Evolutionary conservation across 352 stramenopile genomes (phyloP).

Genomic region (Phytophthora nicotianae): DNA sequence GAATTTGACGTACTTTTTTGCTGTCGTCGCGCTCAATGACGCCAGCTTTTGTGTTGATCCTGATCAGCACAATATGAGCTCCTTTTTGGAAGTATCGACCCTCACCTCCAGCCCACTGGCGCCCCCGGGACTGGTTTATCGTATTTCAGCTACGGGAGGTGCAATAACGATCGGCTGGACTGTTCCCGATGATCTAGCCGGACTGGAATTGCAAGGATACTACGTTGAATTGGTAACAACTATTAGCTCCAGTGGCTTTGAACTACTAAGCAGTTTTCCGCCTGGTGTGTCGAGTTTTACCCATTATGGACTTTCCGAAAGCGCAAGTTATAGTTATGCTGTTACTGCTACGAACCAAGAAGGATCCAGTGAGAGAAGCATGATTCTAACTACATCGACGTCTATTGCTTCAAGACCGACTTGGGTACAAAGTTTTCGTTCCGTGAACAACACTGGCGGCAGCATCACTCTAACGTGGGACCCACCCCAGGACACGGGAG

Average conservation of each 20-base stretch:
- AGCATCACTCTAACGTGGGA: conserved; percentile 49
- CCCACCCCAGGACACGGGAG: conserved; percentile 50
- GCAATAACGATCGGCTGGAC: conserved; percentile 53
- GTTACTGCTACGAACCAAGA: conserved; percentile 58
- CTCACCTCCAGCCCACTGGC: conserved; percentile 38
- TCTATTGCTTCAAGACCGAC: conserved; percentile 24
- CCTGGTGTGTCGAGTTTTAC: conserved; percentile 33
- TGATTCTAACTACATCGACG: conserved; percentile 23
- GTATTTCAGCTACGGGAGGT: conserved; percentile 42
- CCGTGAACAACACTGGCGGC: conserved; percentile 25
- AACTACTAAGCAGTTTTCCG: conserved; percentile 7
- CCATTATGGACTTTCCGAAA: conserved; percentile 46
- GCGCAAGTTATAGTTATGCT: conserved; percentile 48
- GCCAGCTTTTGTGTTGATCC: conserved; percentile 56
- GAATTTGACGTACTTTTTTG: conserved; percentile 45
- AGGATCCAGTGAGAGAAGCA: conserved; percentile 41
- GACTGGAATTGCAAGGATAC: conserved; percentile 48
- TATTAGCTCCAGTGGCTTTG: neutral
- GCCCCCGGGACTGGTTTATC: conserved; percentile 26
- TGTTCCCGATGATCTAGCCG: conserved; percentile 54
- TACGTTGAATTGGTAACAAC: conserved; percentile 28
- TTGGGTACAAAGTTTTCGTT: conserved; percentile 24
- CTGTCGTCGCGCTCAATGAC: conserved; percentile 48
- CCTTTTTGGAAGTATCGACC: conserved; percentile 40
- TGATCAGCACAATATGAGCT: conserved; percentile 23